Evolutionary conservation across 2,329 filamentous ascomycete genomes (phyloP), one percentile per base, ranked within the genome.

Genomic region (Exophiala dermatitidis): DNA sequence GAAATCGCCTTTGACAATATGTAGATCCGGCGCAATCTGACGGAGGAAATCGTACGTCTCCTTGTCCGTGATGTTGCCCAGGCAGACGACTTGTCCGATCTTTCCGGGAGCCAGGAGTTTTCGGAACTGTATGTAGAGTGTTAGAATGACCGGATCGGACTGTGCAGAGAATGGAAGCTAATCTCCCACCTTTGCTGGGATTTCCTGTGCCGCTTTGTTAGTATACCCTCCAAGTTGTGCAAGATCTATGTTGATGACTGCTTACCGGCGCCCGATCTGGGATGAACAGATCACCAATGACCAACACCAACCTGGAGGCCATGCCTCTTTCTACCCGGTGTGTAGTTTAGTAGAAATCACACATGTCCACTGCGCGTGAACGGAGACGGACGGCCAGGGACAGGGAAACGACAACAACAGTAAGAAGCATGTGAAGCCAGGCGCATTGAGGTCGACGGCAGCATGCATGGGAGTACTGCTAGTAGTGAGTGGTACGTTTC

Each of bases 251-350:
- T 2, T 19, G 19, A 19, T 41, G 53, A 46, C 48, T 49, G 69
- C 73, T 63, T 69, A 81, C 90, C 60, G 93, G 83, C 64, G 89
- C 90, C 69, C 90, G 80, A 72, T 95, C 90, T 65, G 90, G 90
- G 72, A 95, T 95, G 75, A 95, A 90, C 50, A 95, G 82, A 75
- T 95, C 90, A 70, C 89, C 89, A 64, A 95, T 88, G 67, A 93
- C 88, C 68, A 95, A 81, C 68, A 95, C 90, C 63, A 95, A 79
- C 73, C 91, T 88, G 60, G 89, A 88, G 76, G 91, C 89, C 77
- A 82, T 85, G 49, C 48, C 57, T 55, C 57, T 54, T 52, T 42
- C 40, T 45, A 42, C 48, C 40, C 34, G 30, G 32, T 34, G 36
- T 44, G 28, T 31, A 40, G 46, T 40, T 36, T 57, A 57, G 31